These are phyloP conservation scores for Pleomassaria siparia DNA, from an alignment of 2,329 filamentous ascomycete species.

Conservation along the genomic window DNA sequence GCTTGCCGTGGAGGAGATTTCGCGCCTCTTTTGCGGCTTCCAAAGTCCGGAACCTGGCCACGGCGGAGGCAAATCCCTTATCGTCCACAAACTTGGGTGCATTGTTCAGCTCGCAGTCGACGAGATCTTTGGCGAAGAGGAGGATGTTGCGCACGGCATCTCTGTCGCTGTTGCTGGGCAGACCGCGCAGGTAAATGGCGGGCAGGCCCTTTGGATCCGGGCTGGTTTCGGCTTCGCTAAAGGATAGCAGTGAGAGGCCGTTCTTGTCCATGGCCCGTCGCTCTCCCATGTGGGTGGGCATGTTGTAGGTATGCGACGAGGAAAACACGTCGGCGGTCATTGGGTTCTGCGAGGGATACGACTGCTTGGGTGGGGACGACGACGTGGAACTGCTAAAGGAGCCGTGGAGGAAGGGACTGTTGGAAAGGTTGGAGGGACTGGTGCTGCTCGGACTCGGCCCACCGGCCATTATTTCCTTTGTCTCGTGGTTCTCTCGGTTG, in stretches of 20 bases:
- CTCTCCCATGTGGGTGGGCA: constrained; percentile 45
- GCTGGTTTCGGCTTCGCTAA: constrained; percentile 36
- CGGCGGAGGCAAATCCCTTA: constrained; percentile 57
- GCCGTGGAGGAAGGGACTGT: constrained; percentile 42
- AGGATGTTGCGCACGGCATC: constrained; percentile 64
- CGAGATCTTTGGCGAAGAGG: constrained; percentile 64
- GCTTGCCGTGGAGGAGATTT: constrained; percentile 62
- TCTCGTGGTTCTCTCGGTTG: constrained; percentile 29
- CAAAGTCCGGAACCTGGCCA: constrained; percentile 60
- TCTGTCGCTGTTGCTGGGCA: constrained; percentile 60
- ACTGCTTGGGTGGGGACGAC: constrained; percentile 42
- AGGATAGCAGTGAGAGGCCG: constrained; percentile 36
- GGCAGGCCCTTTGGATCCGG: constrained; percentile 27
- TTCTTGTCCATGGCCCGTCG: constrained; percentile 42
- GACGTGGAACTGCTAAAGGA: constrained; percentile 44
- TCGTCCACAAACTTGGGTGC: constrained; percentile 57
- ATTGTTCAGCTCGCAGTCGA: constrained; percentile 60
- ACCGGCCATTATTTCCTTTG: constrained; percentile 43
- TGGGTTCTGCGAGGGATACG: constrained; percentile 37
- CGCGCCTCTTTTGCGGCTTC: constrained; percentile 62
- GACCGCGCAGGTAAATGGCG: constrained; percentile 58
- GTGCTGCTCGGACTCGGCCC: constrained; percentile 46
- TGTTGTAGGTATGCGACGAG: constrained; percentile 42
- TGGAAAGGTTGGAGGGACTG: constrained; percentile 44
- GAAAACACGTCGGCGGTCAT: constrained; percentile 47